These are phyloP conservation scores for Podosphaera fusca DNA, from an alignment of 2,329 filamentous ascomycete species.

Conservation along the genomic window DNA sequence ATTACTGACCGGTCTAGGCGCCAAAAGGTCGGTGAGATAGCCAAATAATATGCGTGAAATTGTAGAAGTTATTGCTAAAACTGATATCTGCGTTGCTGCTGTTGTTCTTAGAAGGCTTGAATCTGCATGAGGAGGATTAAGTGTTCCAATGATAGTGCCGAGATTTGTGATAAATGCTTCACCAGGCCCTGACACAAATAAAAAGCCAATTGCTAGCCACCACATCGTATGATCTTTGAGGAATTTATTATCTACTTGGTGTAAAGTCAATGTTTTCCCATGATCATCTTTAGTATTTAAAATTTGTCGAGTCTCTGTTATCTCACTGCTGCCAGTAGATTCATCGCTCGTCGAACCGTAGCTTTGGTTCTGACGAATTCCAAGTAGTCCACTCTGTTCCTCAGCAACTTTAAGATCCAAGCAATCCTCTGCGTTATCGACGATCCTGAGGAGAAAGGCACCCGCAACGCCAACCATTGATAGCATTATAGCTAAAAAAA, in stretches of 20 bases:
- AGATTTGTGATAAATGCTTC: conserved; percentile 97
- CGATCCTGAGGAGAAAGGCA: conserved; percentile 48
- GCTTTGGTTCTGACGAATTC: conserved; percentile 50
- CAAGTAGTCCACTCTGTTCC: conserved; percentile 63
- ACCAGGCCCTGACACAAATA: conserved; percentile 63
- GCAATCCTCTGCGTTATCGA: conserved; percentile 49
- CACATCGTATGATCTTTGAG: conserved; percentile 84
- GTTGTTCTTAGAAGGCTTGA: conserved; percentile 26
- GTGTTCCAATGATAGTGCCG: conserved; percentile 74
- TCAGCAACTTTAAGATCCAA: conserved; percentile 80
- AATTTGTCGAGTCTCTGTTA: conserved; percentile 14
- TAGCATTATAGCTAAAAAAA: conserved; percentile 59
- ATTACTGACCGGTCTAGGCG: conserved; percentile 27
- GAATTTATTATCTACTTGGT: conserved; percentile 72
- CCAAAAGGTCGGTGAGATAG: conserved; percentile 68
- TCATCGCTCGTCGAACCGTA: conserved; percentile 34
- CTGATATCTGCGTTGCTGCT: conserved; percentile 73
- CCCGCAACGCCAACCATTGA: conserved; percentile 49
- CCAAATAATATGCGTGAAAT: conserved; percentile 77
- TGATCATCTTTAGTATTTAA: conserved; percentile 16
- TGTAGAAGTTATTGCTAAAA: conserved; percentile 76
- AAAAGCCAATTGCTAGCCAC: conserved; percentile 75
- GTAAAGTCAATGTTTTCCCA: conserved; percentile 77
- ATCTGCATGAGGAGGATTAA: conserved; percentile 35
- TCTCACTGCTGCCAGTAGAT: conserved; percentile 22